These are phyloP conservation scores for Cynara cardunculus DNA, from an alignment of 129 eudicot species.

Conservation along the genomic window DNA sequence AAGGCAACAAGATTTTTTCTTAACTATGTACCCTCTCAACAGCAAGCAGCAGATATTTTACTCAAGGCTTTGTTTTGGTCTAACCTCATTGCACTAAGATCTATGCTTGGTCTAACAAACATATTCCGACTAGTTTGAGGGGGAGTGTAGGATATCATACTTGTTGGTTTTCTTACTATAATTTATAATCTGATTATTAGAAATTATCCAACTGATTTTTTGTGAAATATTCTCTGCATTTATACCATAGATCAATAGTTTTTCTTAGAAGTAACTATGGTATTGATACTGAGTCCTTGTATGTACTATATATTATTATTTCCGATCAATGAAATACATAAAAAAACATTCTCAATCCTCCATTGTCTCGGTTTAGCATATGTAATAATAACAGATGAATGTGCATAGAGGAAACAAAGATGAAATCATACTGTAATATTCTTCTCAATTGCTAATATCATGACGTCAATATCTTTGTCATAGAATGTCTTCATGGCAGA, in stretches of 20 bases:
- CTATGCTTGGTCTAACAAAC: not conserved
- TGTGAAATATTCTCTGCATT: not conserved
- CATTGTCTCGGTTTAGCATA: not conserved
- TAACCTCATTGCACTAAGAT: not conserved
- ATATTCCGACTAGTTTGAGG: not conserved
- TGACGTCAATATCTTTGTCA: conserved; percentile 46
- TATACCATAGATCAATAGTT: not conserved
- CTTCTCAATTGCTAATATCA: conserved; percentile 76
- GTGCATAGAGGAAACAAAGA: conserved; percentile 1
- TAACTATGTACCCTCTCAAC: not conserved
- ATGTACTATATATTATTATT: no score
- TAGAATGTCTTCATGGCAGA: conserved; percentile 88
- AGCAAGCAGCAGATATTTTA: not conserved
- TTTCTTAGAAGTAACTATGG: not conserved
- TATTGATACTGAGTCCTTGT: not conserved
- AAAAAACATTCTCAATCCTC: not conserved
- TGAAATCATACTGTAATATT: conserved; percentile 69
- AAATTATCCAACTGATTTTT: not conserved
- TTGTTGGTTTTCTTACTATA: not conserved
- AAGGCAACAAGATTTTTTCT: not conserved
- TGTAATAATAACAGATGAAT: not conserved
- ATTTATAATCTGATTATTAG: not conserved
- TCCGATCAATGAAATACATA: not conserved
- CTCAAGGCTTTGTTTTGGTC: no score
- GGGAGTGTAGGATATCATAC: not conserved